phyloP scores from a whole-genome alignment of 1,284 basidiomycete genomes.

The Apiotrichum porosum region DNA sequence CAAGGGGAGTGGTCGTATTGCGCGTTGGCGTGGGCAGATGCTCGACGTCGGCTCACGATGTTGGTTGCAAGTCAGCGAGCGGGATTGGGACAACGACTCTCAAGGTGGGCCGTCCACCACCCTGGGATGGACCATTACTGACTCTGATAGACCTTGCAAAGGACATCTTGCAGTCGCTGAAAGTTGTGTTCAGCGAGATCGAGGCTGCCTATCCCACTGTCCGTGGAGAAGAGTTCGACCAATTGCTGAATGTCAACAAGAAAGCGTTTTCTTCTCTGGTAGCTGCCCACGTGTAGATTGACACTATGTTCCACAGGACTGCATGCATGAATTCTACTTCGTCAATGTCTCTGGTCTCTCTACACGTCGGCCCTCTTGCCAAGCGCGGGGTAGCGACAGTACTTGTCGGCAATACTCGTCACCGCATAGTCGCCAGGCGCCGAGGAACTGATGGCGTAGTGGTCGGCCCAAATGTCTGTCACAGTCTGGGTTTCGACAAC shows the following conservation, averaged over 20 bases:
- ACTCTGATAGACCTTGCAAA: not conserved
- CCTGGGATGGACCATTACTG: too few relatives aligned
- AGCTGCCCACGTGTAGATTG: not conserved
- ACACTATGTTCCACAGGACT: not conserved
- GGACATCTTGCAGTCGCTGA: not conserved
- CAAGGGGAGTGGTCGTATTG: conserved; percentile 25
- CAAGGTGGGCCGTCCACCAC: too few relatives aligned
- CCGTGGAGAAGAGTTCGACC: conserved; percentile 7
- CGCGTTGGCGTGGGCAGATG: conserved; percentile 46
- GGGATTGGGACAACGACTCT: too few relatives aligned
- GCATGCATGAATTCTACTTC: not conserved
- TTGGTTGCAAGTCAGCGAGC: conserved; percentile 32
- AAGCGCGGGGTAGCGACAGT: conserved; percentile 71
- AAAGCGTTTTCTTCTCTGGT: conserved; percentile 15
- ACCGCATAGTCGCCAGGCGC: conserved; percentile 70
- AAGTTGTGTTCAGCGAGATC: conserved; percentile 10
- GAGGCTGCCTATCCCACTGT: conserved; percentile 14
- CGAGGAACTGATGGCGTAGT: conserved; percentile 83
- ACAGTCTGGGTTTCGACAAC: conserved; percentile 77
- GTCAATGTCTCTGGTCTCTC: not conserved
- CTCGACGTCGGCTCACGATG: conserved; percentile 34
- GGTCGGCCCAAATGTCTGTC: conserved; percentile 67
- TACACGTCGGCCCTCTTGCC: conserved; percentile 9
- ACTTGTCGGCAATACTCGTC: conserved; percentile 78
- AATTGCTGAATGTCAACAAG: conserved; percentile 10